These are phyloP conservation scores for Termitomyces sp. DNA, from an alignment of 768 basidiomycete species.

Conservation along the genomic window DNA sequence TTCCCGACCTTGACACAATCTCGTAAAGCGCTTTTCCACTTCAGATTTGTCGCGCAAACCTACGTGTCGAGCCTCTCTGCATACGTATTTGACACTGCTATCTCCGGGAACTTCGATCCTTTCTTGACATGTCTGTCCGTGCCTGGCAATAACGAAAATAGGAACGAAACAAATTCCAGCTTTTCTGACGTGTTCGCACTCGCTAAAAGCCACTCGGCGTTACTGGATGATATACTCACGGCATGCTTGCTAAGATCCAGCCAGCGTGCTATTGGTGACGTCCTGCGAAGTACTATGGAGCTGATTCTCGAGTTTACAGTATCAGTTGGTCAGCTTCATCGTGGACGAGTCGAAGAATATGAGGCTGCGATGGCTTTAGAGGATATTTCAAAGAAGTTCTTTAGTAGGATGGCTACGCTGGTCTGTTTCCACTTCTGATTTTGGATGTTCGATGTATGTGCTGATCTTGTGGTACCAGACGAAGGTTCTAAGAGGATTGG, in stretches of 20 bases:
- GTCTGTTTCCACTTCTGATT: slow-evolving; percentile 31
- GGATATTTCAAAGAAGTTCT: slow-evolving; percentile 48
- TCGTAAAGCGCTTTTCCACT: slow-evolving; percentile 52
- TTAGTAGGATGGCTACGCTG: slow-evolving; percentile 46
- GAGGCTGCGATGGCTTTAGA: slow-evolving; percentile 53
- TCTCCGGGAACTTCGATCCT: slow-evolving; percentile 67
- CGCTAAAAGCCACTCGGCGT: slow-evolving; percentile 54
- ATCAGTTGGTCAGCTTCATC: slow-evolving; percentile 54
- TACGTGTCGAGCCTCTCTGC: slow-evolving; percentile 63
- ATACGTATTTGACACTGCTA: slow-evolving; percentile 79
- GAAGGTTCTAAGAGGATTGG: slow-evolving; percentile 45
- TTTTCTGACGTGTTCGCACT: slow-evolving; percentile 76
- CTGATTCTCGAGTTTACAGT: slow-evolving; percentile 62
- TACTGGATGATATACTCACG: slow-evolving; percentile 71
- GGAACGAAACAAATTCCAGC: not conserved
- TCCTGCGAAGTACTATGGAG: slow-evolving; percentile 58
- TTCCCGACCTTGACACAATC: slow-evolving; percentile 55
- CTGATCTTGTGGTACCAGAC: slow-evolving; percentile 30
- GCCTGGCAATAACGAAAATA: slow-evolving; percentile 8
- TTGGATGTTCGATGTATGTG: not conserved
- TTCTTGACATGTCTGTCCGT: slow-evolving; percentile 45
- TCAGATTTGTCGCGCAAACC: slow-evolving; percentile 68
- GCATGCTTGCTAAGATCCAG: slow-evolving; percentile 68
- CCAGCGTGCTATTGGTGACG: slow-evolving; percentile 60
- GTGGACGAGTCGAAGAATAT: slow-evolving; percentile 54